These are phyloP conservation scores for Yamadazyma sp. DNA, from an alignment of 805 yeast species.

Conservation along the genomic window DNA sequence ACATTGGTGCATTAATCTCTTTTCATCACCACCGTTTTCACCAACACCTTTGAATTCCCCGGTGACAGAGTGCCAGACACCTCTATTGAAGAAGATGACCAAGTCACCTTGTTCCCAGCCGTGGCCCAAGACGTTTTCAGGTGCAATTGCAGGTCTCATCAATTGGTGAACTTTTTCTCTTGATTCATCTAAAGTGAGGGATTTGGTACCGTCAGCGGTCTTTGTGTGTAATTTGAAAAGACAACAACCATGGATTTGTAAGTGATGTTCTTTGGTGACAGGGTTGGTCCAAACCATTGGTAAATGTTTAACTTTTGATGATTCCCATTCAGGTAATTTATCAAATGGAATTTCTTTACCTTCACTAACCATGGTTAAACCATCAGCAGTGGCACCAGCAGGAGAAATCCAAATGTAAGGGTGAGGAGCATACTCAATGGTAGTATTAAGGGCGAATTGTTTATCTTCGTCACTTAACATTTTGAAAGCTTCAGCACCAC, in stretches of 20 bases:
- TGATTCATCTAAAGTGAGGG: slow-evolving; percentile 61
- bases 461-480: slow-evolving; percentile 66
- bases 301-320: slow-evolving; percentile 65
- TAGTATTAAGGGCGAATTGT: slow-evolving; percentile 70
- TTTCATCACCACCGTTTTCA: slow-evolving; percentile 56
- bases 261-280: slow-evolving; percentile 74
- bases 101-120: slow-evolving; percentile 82
- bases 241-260: slow-evolving; percentile 89
- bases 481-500: slow-evolving; percentile 79
- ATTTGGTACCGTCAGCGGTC: slow-evolving; percentile 48
- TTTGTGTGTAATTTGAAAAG: slow-evolving; percentile 58
- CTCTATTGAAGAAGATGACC: slow-evolving; percentile 83
- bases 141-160: slow-evolving; percentile 84
- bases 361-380: slow-evolving; percentile 81
- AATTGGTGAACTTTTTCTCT: slow-evolving; percentile 66
- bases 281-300: slow-evolving; percentile 95
- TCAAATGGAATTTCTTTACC: slow-evolving; percentile 66
- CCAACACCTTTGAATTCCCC: slow-evolving; percentile 65
- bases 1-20: slow-evolving; percentile 90
- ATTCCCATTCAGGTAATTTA: slow-evolving; percentile 82
- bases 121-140: slow-evolving; percentile 73
- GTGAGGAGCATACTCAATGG: slow-evolving; percentile 87
- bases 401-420: slow-evolving; percentile 83
- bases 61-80: slow-evolving; percentile 89
- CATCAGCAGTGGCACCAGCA: slow-evolving; percentile 81